These are phyloP conservation scores for Metschnikowia similis DNA, from an alignment of 805 yeast species.

Conservation along the genomic window DNA sequence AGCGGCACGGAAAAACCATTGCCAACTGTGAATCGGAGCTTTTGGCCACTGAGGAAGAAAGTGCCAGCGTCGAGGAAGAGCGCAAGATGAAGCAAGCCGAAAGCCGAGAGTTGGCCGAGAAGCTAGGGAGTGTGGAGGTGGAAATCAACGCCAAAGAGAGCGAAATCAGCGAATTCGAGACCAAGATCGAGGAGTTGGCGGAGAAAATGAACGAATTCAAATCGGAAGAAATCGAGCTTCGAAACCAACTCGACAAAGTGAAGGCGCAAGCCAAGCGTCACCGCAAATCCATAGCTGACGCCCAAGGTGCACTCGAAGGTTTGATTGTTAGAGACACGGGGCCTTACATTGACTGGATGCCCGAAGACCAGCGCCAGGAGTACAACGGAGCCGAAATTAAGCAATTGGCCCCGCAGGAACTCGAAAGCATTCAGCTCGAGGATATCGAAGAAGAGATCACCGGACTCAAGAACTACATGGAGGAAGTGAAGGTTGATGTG, in stretches of 20 bases:
- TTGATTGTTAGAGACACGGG: conserved; percentile 53
- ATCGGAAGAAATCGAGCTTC: conserved; percentile 63
- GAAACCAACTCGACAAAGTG: conserved; percentile 58
- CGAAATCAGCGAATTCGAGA: conserved; percentile 32
- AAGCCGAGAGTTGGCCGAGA: conserved; percentile 20
- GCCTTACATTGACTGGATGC: conserved; percentile 49
- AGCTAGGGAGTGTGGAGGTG: conserved; percentile 26
- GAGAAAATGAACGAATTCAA: conserved; percentile 51
- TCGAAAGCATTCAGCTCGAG: conserved; percentile 45
- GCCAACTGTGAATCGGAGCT: conserved; percentile 46
- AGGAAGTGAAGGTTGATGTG: conserved; percentile 58
- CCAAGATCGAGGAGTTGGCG: conserved; percentile 33
- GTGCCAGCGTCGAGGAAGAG: conserved; percentile 24
- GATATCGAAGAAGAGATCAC: conserved; percentile 48
- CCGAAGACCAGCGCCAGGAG: conserved; percentile 31
- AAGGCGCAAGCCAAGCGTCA: conserved; percentile 35
- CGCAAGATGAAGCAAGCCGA: conserved; percentile 18
- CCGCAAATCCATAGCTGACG: conserved; percentile 35
- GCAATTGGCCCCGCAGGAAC: conserved; percentile 48
- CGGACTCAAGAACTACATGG: conserved; percentile 51
- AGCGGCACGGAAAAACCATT: conserved; percentile 48
- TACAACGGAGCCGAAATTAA: conserved; percentile 37
- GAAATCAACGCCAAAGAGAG: conserved; percentile 38
- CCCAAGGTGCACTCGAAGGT: conserved; percentile 37
- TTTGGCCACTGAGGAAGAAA: conserved; percentile 21